phyloP scores from a whole-genome alignment of 768 basidiomycete species.

The Podaxis sp. region DNA sequence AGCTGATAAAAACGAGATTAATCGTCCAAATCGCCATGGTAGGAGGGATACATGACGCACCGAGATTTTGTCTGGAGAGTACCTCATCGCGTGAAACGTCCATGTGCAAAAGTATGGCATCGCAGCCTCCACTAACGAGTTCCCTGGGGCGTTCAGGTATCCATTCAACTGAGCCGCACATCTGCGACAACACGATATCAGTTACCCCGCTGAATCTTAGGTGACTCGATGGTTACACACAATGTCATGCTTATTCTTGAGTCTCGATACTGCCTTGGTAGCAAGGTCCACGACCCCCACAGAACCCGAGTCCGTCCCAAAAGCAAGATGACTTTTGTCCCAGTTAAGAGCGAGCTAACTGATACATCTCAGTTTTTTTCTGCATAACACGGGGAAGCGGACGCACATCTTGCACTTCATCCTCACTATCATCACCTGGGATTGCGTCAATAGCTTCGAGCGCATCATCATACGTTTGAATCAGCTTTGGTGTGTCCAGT shows the following conservation, averaged over 20 bases:
- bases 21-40: background rate
- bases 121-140: constrained; percentile 75
- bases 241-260: constrained; percentile 60
- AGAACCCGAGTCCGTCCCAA: constrained; percentile 63
- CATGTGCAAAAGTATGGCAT: constrained; percentile 62
- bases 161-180: constrained; percentile 67
- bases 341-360: constrained; percentile 61
- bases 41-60: constrained; percentile 29
- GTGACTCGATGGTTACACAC: constrained; percentile 34
- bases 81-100: constrained; percentile 53
- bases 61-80: constrained; percentile 55
- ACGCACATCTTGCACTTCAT: constrained; percentile 50
- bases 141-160: constrained; percentile 69
- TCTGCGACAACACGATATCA: constrained; percentile 34
- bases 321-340: constrained; percentile 56
- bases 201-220: background rate
- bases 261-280: constrained; percentile 40
- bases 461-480: constrained; percentile 51
- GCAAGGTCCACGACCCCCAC: constrained; percentile 65
- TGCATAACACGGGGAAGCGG: background rate
- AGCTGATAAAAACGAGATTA: constrained; percentile 21
- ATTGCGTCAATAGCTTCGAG: constrained; percentile 34
- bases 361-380: constrained; percentile 26
- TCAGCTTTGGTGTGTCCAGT: constrained; percentile 45
- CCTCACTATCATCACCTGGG: constrained; percentile 50